Conservation (phyloP, 495 filamentous ascomycete species). For the Cairneyella variabilis region DNA sequence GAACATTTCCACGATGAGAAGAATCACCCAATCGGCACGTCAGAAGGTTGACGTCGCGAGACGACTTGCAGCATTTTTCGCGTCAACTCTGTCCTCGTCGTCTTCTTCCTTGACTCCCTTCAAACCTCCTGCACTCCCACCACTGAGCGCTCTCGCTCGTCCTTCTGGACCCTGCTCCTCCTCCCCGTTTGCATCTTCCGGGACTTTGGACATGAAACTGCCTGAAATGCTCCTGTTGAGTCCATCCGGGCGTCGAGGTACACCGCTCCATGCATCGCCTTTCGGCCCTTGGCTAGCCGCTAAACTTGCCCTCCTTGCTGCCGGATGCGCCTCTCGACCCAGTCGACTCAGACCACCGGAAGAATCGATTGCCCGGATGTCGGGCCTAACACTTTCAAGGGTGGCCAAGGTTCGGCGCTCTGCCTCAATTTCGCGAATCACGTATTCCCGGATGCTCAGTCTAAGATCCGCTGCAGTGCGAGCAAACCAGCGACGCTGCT, state of each 20-base stretch:
- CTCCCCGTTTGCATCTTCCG: conserved; percentile 43
- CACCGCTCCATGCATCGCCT: conserved; percentile 96
- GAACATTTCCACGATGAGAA: background rate
- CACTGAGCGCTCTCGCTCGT: conserved; percentile 55
- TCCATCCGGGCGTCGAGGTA: conserved; percentile 76
- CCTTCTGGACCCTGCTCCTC: conserved; percentile 42
- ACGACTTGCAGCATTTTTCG: conserved; percentile 88
- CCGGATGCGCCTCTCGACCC: conserved; percentile 82
- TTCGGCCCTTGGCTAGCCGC: conserved; percentile 87
- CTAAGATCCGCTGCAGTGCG: conserved; percentile 80
- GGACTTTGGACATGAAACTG: conserved; percentile 51
- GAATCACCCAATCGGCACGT: conserved; percentile 9
- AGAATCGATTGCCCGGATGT: conserved; percentile 88
- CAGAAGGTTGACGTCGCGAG: conserved; percentile 92
- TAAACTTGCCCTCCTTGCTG: conserved; percentile 68
- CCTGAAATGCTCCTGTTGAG: conserved; percentile 73
- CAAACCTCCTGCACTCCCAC: conserved; percentile 45
- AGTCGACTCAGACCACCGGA: conserved; percentile 84
- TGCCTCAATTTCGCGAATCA: conserved; percentile 89
- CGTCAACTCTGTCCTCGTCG: conserved; percentile 92
- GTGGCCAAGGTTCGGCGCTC: conserved; percentile 90
- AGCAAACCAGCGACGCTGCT: conserved; percentile 88
- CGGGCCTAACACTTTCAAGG: conserved; percentile 84
- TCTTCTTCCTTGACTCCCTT: conserved; percentile 73
- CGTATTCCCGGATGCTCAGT: conserved; percentile 81